Conservation (phyloP, 148 eudicot species). For the Hydrangea macrophylla region DNA sequence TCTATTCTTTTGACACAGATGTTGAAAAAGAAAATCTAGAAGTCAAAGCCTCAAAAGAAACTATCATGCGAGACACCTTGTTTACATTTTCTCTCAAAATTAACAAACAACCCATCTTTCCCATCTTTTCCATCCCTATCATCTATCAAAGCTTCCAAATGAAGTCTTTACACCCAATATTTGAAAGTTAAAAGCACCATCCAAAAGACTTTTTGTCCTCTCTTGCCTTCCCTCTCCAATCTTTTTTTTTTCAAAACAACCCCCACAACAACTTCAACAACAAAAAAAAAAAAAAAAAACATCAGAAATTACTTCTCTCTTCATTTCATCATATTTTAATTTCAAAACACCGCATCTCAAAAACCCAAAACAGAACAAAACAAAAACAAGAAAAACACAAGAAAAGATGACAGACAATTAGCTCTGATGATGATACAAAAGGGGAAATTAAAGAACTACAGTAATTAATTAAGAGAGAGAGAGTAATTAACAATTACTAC, state of each 20-base stretch:
- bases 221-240: not conserved
- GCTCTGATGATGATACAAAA: slow-evolving; percentile 7
- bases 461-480: not conserved
- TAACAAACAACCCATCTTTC: slow-evolving; percentile 10
- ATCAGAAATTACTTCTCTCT: not conserved
- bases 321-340: not conserved
- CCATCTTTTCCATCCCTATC: not conserved
- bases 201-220: not conserved
- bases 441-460: not conserved
- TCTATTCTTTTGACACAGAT: not conserved
- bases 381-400: too few relatives aligned
- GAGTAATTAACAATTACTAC: not conserved
- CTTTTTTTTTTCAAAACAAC: not conserved
- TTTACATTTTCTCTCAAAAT: not conserved
- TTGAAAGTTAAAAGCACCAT: not conserved
- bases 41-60: slow-evolving; percentile 5
- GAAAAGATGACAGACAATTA: slow-evolving; percentile 14
- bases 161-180: slow-evolving; percentile 9
- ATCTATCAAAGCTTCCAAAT: not conserved
- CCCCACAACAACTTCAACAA: not conserved
- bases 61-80: not conserved
- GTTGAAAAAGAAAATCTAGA: not conserved
- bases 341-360: not conserved
- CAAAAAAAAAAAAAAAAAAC: not conserved
- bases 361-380: slow-evolving; percentile 1